Conservation (phyloP, 352 stramenopile species). For the Phytopythium mirpurense region DNA sequence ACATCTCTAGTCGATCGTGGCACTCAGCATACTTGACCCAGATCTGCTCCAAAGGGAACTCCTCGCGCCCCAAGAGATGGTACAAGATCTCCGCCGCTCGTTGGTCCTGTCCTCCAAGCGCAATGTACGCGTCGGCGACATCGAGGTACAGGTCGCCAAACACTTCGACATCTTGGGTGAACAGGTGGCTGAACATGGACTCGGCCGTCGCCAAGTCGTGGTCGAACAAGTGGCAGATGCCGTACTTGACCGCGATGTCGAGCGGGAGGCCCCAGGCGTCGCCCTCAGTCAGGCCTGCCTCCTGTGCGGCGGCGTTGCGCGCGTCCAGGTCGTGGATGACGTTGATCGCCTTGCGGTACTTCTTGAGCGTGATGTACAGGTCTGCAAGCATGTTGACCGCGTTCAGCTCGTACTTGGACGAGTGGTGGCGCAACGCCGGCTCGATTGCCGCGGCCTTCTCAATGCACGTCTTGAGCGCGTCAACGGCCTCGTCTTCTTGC, state of each 20-base stretch:
- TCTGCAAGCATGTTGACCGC: conserved; percentile 87
- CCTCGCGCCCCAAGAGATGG: conserved; percentile 53
- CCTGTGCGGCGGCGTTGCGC: conserved; percentile 55
- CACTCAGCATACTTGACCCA: conserved; percentile 78
- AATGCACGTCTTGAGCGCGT: conserved; percentile 82
- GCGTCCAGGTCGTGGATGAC: conserved; percentile 75
- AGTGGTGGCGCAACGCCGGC: conserved; percentile 46
- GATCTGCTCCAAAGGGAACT: conserved; percentile 76
- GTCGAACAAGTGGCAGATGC: conserved; percentile 81
- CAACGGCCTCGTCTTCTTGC: conserved; percentile 80
- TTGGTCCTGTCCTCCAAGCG: conserved; percentile 57
- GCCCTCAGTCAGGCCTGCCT: conserved; percentile 52
- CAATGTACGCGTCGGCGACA: conserved; percentile 79
- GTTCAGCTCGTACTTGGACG: conserved; percentile 78
- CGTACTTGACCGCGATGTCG: conserved; percentile 85
- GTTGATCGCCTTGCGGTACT: conserved; percentile 73
- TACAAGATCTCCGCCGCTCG: conserved; percentile 63
- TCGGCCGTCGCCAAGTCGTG: conserved; percentile 66
- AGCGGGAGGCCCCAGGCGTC: conserved; percentile 65
- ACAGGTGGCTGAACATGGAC: conserved; percentile 81
- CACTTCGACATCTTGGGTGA: conserved; percentile 76
- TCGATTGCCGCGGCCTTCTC: conserved; percentile 64
- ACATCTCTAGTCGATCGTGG: conserved; percentile 56
- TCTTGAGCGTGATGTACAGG: conserved; percentile 83
- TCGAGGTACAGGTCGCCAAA: conserved; percentile 84